Base-by-base conservation (phyloP, 2,329 filamentous ascomycete species). In the Lasiodiplodia sp. region DNA sequence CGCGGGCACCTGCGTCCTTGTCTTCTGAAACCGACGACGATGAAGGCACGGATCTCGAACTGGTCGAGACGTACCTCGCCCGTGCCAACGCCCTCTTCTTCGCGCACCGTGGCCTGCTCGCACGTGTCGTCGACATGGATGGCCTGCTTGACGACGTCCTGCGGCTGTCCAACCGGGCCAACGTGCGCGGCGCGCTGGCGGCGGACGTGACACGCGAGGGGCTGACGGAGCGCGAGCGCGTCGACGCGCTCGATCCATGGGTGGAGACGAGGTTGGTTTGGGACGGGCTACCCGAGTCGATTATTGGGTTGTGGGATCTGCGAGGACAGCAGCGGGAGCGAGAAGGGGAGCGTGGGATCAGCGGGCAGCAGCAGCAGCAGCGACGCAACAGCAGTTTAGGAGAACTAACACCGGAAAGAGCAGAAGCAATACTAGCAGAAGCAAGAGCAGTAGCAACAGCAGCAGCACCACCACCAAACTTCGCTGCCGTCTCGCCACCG, bases 11-110 rank as follows among this genome's bases (percentile, higher is more conserved):
- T 2, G 18, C 57, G 2, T 18, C 47, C 18, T 47, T 47, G 18
- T 18, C 40, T 0, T 18, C 40, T 14, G 25, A 44, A 3, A 11
- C 55, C 5, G 12, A 38, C 21, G 52, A 70, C 7, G 25, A 38
- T 8, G 2, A 60, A 69, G 12, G 65, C 68, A 4, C 57, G 14
- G 6, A 55, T n/a, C 23, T 56, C 23, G 47, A 51, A 11, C 62
- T 74, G 3, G 70, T 78, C 6, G 67, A 71, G 4, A 71, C 73
- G n/a, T 79, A 77, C 65, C 69, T 79, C 14, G 62, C 71, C 34
- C 66, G 72, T 28, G 71, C 73, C 4, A 79, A 79, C 49, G 75
- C 75, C n/a, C 70, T 70, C 0, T 78, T 78, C 71, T 79, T 79
- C 64, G 75, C 73, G 0, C 76, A 76, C 0, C 72, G 78, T 6